Evolutionary conservation across 352 stramenopile genomes (phyloP), one percentile per base, ranked within the genome.

Genomic region (Phytophthora lateralis): DNA sequence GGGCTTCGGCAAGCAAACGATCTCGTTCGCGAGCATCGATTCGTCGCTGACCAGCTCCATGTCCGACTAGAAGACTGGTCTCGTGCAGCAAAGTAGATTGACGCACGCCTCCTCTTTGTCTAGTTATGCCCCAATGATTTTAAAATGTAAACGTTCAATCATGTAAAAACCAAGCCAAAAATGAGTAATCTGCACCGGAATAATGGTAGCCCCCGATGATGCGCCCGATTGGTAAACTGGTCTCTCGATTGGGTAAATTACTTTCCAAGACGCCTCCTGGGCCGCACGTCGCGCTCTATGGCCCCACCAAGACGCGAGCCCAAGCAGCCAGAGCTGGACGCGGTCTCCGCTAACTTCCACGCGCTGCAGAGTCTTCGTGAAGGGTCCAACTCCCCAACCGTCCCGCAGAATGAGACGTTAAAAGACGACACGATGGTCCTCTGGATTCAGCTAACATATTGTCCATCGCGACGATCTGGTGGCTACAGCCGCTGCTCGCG

Each of bases 391-490:
- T 49, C 35, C 10, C 21, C 8, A 6, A 45, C 17, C 11, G 18
- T 30, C 27, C n/a, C 12, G 30, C 32, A 48, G n/a, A 17, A 27
- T n/a, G 14, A 38, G 20, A 32, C 27, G 27, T 32, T 32, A 32
- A 17, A 45, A 15, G 27, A n/a, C 11, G 42, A 18, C 20, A 48
- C 73, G 12, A 17, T 57, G 20, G 52, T 47, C 77, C 75, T 9
- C 53, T 86, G 0, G 73, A 86, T 42, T 59, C 56, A 8, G 71
- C 65, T 27, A 71, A 71, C 15, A 58, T 67, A 42, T 38, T 90
- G 35, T 84, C 76, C 20, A 52, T 80, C 38, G 66, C 80, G 26
- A 80, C 73, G 15, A 65, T 90, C 27, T 84, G 67, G 65, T 90
- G 80, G 80, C 49, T 90, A 24, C 68, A 80, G 26, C 70, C 69